Conservation (phyloP, 305 asterid species). For the Rubia peregrina region DNA sequence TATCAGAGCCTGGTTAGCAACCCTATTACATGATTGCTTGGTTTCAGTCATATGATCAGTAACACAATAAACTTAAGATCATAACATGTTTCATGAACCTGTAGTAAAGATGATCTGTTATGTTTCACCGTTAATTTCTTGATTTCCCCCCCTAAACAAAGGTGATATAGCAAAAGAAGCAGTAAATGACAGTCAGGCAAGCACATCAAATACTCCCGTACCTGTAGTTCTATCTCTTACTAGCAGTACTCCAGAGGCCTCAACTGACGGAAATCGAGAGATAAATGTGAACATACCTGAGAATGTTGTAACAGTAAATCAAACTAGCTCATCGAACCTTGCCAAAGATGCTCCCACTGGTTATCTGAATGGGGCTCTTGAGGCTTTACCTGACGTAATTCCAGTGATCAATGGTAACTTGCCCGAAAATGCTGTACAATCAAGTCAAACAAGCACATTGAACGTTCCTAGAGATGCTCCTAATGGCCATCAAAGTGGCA, state of each 20-base stretch:
- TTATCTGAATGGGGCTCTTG: constrained; percentile 22
- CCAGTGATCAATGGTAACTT: constrained; percentile 26
- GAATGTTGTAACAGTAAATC: constrained; percentile 24
- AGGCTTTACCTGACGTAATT: constrained; percentile 20
- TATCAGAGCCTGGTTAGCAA: constrained; percentile 44
- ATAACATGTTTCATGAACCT: background rate
- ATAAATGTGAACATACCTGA: constrained; percentile 25
- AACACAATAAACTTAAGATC: background rate
- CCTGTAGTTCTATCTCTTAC: constrained; percentile 17
- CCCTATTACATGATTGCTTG: background rate
- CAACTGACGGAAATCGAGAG: constrained; percentile 24
- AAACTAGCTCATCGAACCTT: constrained; percentile 19
- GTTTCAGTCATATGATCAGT: background rate
- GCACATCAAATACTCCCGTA: constrained; percentile 22
- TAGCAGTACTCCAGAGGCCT: constrained; percentile 19
- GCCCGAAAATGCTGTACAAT: constrained; percentile 17
- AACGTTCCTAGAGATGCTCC: constrained; percentile 22
- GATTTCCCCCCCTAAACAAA: constrained; percentile 8
- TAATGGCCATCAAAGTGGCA: constrained; percentile 21
- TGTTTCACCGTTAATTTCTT: background rate
- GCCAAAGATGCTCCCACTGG: constrained; percentile 20
- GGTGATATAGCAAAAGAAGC: constrained; percentile 26
- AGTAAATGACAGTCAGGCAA: constrained; percentile 22
- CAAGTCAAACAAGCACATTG: constrained; percentile 12
- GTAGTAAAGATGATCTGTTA: background rate